Evolutionary conservation across 2,329 filamentous ascomycete genomes (phyloP).

Genomic region (Fusarium cicatricum): DNA sequence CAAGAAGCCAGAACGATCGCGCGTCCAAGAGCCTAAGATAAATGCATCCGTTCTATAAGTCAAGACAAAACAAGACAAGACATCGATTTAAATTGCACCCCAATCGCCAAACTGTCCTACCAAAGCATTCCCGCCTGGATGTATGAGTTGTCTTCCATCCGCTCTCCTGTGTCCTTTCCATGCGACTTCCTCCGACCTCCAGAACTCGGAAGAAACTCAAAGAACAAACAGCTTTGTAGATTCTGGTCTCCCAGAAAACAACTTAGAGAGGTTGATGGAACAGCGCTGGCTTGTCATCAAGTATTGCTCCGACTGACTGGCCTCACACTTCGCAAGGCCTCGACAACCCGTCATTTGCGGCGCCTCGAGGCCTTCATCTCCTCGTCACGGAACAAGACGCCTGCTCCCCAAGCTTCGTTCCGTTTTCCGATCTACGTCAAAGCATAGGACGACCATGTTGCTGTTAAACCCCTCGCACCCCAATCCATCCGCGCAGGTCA

Average conservation of each 20-base stretch:
- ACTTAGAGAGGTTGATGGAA: constrained; percentile 25
- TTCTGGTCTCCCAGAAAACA: constrained; percentile 26
- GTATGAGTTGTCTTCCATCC: constrained; percentile 47
- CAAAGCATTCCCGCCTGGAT: constrained; percentile 52
- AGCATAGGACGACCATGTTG: constrained; percentile 26
- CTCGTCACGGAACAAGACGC: constrained; percentile 33
- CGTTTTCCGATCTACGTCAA: constrained; percentile 31
- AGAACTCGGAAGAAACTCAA: constrained; percentile 30
- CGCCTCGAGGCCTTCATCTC: constrained; percentile 22
- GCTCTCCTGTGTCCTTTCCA: constrained; percentile 16
- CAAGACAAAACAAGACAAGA: constrained; percentile 38
- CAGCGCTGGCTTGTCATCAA: constrained; percentile 26
- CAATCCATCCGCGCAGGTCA: constrained; percentile 20
- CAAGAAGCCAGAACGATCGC: background rate
- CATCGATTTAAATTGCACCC: constrained; percentile 57
- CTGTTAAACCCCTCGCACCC: constrained; percentile 19
- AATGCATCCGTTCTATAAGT: constrained; percentile 30
- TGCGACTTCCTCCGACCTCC: constrained; percentile 13
- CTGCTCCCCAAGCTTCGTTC: constrained; percentile 37
- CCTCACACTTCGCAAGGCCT: constrained; percentile 17
- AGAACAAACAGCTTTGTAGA: constrained; percentile 42
- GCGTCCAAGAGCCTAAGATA: background rate
- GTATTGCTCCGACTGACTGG: constrained; percentile 11
- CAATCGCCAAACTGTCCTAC: constrained; percentile 62
- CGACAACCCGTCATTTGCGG: constrained; percentile 17